Percentiles rank a stretch among this genome's conserved stretches.
These are phyloP conservation scores for Chaetomium cochliodes DNA, from an alignment of 495 filamentous ascomycete species.

Conservation along the genomic window DNA sequence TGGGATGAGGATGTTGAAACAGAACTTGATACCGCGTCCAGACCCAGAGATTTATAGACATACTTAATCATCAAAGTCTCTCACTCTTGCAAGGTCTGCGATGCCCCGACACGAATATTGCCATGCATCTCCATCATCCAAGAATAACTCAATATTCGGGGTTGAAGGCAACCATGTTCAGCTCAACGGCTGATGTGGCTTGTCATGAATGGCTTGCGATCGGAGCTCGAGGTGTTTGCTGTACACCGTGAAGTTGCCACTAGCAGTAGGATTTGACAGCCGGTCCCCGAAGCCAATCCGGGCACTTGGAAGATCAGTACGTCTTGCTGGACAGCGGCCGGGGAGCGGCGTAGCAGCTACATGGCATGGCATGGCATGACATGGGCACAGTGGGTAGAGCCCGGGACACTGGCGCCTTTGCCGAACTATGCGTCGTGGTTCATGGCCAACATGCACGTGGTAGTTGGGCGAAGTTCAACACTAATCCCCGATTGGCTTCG, in stretches of 20 bases:
- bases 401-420: neutral
- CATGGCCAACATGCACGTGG: neutral
- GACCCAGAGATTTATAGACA: neutral
- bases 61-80: neutral
- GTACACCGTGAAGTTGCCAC: neutral
- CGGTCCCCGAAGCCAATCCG: neutral
- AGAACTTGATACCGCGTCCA: neutral
- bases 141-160: neutral
- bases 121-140: neutral
- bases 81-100: neutral
- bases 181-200: conserved; percentile 6
- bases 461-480: neutral
- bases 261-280: neutral
- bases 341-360: conserved; percentile 3
- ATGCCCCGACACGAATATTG: neutral
- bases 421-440: neutral
- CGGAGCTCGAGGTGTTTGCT: neutral
- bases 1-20: neutral
- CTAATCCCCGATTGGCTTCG: neutral
- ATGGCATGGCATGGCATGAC: neutral
- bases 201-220: conserved; percentile 7
- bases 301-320: neutral
- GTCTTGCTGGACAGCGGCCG: neutral
- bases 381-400: neutral
- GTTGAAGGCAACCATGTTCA: neutral